Base-by-base conservation (phyloP, 1,139 yeast species). In the Pichia sp. region DNA sequence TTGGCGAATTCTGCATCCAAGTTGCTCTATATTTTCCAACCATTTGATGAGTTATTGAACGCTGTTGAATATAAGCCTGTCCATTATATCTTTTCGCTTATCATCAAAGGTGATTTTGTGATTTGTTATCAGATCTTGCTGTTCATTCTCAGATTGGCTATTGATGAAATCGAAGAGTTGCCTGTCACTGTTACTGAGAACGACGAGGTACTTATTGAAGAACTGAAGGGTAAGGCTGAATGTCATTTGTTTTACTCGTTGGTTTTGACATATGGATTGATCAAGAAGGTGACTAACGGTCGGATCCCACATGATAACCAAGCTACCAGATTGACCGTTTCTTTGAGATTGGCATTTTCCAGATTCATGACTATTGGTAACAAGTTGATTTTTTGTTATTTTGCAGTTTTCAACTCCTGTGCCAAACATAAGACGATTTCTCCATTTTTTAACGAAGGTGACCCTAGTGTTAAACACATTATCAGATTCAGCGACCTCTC, bases 31-130 rank as follows among this genome's bases (percentile, higher is more conserved):
- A 21, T 39, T 15, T 36, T 56, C 15, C 51, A 45, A 12, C 22
- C 57, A 1, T 57, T 48, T 34, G 34, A 40, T 15, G 45, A 46
- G 3, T 36, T 57, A 3, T 17, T 56, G 4, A 38, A 21, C 15
- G 36, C 28, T 27, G n/a, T 30, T 8, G 38, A 18, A 1, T 4
- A 17, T 24, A 41, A 36, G 20, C 32, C 35, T 15, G 38, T 30
- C 31, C 28, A 41, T 15, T 28, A 30, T 17, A 9, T 41, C 6
- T 34, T 47, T 34, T 18, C 33, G 4, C 18, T 44, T n/a, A 21
- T 38, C n/a, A 34, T 34, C n/a, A 46, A 48, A 37, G 38, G 28
- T 9, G 46, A 43, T 19, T 44, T 41, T 30, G 17, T 45, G 4
- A 35, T 31, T 22, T 46, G 38, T 15, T 50, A 32, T 31, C 45